Percentiles rank a stretch among this genome's conserved stretches.
These are phyloP conservation scores for Mrakia gelida DNA, from an alignment of 768 basidiomycete genomes.

Conservation along the genomic window DNA sequence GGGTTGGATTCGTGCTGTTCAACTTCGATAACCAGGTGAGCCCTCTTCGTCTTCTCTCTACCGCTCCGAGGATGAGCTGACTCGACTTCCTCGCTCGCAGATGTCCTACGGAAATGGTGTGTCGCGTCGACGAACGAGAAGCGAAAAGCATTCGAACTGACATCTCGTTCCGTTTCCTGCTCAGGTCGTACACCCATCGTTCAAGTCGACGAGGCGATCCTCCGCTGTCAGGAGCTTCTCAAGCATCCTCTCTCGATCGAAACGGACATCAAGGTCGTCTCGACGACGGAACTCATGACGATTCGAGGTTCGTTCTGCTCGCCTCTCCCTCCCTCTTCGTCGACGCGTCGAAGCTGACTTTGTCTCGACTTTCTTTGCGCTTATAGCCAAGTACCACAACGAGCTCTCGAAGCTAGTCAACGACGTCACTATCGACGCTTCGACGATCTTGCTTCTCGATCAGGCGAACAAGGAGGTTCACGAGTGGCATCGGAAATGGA, in stretches of 20 bases:
- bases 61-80: background rate
- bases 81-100: conserved; percentile 46
- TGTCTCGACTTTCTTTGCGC: conserved; percentile 55
- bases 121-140: background rate
- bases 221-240: conserved; percentile 69
- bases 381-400: conserved; percentile 51
- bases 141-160: background rate
- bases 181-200: conserved; percentile 88
- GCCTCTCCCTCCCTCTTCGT: background rate
- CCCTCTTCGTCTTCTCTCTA: conserved; percentile 43
- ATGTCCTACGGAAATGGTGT: conserved; percentile 67
- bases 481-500: conserved; percentile 59
- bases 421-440: conserved; percentile 61
- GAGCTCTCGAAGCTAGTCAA: conserved; percentile 66
- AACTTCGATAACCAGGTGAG: conserved; percentile 74
- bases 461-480: conserved; percentile 72
- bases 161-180: background rate
- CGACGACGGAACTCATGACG: conserved; percentile 20
- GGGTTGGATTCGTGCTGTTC: conserved; percentile 75
- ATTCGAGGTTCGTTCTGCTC: conserved; percentile 1
- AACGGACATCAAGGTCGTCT: conserved; percentile 55
- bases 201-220: conserved; percentile 86
- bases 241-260: conserved; percentile 83
- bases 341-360: background rate
- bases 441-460: conserved; percentile 65